Evolutionary conservation across 2,329 filamentous ascomycete species (phyloP).

Genomic region (Ambrosiella beaveri): DNA sequence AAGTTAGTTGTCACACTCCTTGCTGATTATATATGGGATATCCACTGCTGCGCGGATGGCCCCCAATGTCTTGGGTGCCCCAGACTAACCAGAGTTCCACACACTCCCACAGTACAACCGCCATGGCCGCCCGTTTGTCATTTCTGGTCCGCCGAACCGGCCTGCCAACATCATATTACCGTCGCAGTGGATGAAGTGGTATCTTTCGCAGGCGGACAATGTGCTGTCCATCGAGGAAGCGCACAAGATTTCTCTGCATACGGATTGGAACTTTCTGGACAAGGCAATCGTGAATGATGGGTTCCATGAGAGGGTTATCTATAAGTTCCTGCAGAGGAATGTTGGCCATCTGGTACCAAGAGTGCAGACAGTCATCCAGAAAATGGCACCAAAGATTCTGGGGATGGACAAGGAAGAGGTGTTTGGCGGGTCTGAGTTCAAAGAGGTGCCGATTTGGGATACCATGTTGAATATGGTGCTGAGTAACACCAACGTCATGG

Average conservation of each 20-base stretch:
- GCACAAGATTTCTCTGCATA: conserved; percentile 23
- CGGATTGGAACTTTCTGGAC: conserved; percentile 27
- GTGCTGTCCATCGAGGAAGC: conserved; percentile 25
- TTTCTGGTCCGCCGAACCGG: conserved; percentile 24
- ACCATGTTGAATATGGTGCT: conserved; percentile 27
- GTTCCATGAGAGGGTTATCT: conserved; percentile 26
- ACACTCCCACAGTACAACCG: conserved; percentile 23
- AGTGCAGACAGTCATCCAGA: conserved; percentile 18
- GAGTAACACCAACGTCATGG: conserved; percentile 26
- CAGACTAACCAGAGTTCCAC: background rate
- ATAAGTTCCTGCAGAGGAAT: conserved; percentile 27
- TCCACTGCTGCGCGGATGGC: too few species aligned
- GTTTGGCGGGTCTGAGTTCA: too few species aligned
- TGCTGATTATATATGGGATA: background rate
- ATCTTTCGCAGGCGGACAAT: conserved; percentile 30
- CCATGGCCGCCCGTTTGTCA: conserved; percentile 24
- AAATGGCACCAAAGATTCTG: background rate
- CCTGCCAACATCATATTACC: conserved; percentile 29
- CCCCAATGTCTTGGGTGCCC: background rate
- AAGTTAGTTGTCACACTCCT: background rate
- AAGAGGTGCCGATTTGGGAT: conserved; percentile 22
- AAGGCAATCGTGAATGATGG: conserved; percentile 19
- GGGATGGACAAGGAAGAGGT: background rate
- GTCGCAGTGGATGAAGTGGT: conserved; percentile 26
- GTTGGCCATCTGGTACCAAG: conserved; percentile 23